These are phyloP conservation scores for Xylaria telfairii DNA, from an alignment of 495 filamentous ascomycete species.

Conservation along the genomic window DNA sequence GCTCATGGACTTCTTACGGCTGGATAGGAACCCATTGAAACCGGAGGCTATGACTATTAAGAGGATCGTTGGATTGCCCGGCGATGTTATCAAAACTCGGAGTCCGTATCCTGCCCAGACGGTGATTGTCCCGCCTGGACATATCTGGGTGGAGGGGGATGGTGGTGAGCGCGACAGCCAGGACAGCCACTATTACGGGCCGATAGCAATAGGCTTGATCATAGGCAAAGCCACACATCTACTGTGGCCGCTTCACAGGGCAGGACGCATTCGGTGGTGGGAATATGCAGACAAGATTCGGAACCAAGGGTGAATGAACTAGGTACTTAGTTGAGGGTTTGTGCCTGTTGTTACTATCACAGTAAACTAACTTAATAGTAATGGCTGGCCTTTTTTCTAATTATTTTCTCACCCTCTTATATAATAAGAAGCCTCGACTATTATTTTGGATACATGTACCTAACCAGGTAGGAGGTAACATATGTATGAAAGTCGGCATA, in stretches of 20 bases:
- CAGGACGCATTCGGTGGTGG: constrained; percentile 59
- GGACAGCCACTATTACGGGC: constrained; percentile 81
- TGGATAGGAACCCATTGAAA: constrained; percentile 65
- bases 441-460: no score
- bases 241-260: constrained; percentile 62
- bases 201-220: constrained; percentile 66
- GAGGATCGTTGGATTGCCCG: constrained; percentile 71
- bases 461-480: no score
- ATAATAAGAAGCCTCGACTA: no score
- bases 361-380: background rate
- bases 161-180: constrained; percentile 60
- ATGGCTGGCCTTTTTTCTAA: background rate
- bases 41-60: constrained; percentile 68
- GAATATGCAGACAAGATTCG: constrained; percentile 44
- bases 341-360: background rate
- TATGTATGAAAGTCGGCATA: no score
- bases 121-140: constrained; percentile 68
- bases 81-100: constrained; percentile 68
- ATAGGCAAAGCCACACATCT: constrained; percentile 68
- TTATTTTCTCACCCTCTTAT: background rate
- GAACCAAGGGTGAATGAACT: constrained; percentile 18
- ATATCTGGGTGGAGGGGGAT: constrained; percentile 84
- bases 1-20: constrained; percentile 21
- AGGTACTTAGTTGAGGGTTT: background rate
- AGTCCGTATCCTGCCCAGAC: constrained; percentile 63